phyloP scores from a whole-genome alignment of 495 filamentous ascomycete species.

The Physcia stellaris region DNA sequence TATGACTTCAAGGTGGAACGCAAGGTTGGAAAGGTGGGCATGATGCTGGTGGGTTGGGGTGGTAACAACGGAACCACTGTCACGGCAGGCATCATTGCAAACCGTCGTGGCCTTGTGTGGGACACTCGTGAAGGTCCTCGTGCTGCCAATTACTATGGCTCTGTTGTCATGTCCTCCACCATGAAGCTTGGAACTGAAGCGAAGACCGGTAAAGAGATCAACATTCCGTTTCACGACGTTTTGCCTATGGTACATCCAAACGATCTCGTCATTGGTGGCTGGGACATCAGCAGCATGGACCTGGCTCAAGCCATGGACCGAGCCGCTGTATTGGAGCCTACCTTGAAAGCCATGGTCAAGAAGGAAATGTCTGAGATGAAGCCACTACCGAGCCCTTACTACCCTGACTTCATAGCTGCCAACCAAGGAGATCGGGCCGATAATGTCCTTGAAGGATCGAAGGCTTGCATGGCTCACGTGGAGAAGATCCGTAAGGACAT shows the following conservation, averaged over 20 bases:
- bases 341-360: slow-evolving; percentile 72
- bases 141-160: slow-evolving; percentile 93
- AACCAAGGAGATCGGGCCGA: slow-evolving; percentile 97
- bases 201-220: slow-evolving; percentile 77
- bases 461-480: slow-evolving; percentile 74
- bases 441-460: slow-evolving; percentile 72
- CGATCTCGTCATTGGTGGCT: slow-evolving; percentile 88
- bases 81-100: slow-evolving; percentile 94
- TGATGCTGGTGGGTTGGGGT: slow-evolving; percentile 97
- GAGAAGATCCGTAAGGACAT: slow-evolving; percentile 93
- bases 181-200: slow-evolving; percentile 87
- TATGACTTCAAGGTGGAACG: slow-evolving; percentile 98
- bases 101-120: slow-evolving; percentile 75
- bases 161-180: slow-evolving; percentile 90
- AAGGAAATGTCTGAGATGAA: slow-evolving; percentile 87
- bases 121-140: slow-evolving; percentile 81
- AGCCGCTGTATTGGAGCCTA: slow-evolving; percentile 84
- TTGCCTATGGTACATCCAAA: slow-evolving; percentile 97
- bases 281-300: slow-evolving; percentile 89
- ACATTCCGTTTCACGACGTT: slow-evolving; percentile 88
- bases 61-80: slow-evolving; percentile 98
- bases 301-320: slow-evolving; percentile 91
- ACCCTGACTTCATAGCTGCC: slow-evolving; percentile 97
- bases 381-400: slow-evolving; percentile 91
- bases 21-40: slow-evolving; percentile 80